Conservation (phyloP, 1,139 yeast species). For the Hansenula sp. region DNA sequence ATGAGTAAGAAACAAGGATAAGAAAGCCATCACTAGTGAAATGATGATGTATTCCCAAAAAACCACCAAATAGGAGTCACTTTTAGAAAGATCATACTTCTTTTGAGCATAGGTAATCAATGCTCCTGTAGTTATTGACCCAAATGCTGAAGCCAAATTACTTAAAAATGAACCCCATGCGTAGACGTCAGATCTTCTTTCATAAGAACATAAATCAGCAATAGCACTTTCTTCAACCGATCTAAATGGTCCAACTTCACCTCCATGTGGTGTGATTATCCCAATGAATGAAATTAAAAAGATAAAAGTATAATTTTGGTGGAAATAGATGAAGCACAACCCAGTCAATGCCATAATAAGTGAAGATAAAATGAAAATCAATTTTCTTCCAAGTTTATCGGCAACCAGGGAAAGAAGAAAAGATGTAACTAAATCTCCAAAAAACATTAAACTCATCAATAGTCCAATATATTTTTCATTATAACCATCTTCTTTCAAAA, state of each 20-base stretch:
- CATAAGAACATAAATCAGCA: constrained; percentile 69
- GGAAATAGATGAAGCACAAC: constrained; percentile 47
- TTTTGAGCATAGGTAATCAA: constrained; percentile 43
- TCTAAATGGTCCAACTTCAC: constrained; percentile 88
- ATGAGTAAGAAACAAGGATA: constrained; percentile 50
- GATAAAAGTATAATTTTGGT: constrained; percentile 44
- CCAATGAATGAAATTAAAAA: constrained; percentile 60
- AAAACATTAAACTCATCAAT: constrained; percentile 75
- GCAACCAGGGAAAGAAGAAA: constrained; percentile 72
- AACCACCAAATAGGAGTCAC: constrained; percentile 49
- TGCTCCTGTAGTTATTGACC: constrained; percentile 63
- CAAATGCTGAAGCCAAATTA: constrained; percentile 70
- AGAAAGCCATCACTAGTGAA: constrained; percentile 48
- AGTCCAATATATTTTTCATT: constrained; percentile 59
- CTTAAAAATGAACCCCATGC: constrained; percentile 53
- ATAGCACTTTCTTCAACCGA: constrained; percentile 81
- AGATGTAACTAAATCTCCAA: constrained; percentile 75
- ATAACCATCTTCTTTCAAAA: constrained; percentile 51
- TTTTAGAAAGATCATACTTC: constrained; percentile 20
- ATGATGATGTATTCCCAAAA: constrained; percentile 53
- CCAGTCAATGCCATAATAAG: constrained; percentile 71
- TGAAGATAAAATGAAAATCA: constrained; percentile 60
- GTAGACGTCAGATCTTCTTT: constrained; percentile 66
- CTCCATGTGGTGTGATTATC: constrained; percentile 84
- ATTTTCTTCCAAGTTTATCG: constrained; percentile 63